A percentile compares a stretch with the other conserved stretches of the same genome.
Conservation (phyloP, 495 filamentous ascomycete genomes). For the Ramalina peruviana region DNA sequence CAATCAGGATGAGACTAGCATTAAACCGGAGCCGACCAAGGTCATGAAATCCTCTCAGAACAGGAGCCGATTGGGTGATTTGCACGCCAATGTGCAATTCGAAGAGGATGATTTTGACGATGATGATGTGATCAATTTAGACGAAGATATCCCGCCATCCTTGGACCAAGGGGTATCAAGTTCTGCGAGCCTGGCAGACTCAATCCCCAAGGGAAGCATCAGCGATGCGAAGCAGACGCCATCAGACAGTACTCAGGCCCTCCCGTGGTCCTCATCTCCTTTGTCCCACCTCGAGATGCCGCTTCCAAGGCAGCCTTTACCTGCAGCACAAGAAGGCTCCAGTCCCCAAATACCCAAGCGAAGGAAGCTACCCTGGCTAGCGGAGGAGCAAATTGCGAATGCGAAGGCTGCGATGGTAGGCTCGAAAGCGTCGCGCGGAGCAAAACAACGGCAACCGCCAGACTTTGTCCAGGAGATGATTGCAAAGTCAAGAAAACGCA, state of each 20-base stretch:
- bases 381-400: conserved; percentile 21
- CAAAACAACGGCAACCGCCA: conserved; percentile 8
- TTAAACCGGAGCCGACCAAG: not conserved
- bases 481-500: not conserved
- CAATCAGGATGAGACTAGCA: conserved; percentile 2
- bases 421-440: conserved; percentile 20
- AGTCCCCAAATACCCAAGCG: conserved; percentile 31
- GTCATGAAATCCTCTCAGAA: conserved; percentile 3
- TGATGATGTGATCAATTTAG: conserved; percentile 34
- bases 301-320: not conserved
- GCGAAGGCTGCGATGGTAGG: conserved; percentile 20
- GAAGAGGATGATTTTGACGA: conserved; percentile 44
- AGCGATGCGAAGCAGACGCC: not conserved
- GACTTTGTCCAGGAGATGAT: not conserved
- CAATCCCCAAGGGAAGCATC: not conserved
- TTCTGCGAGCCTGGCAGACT: not conserved
- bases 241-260: conserved; percentile 7
- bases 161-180: not conserved
- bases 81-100: conserved; percentile 29
- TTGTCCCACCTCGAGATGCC: conserved; percentile 12
- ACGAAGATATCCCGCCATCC: conserved; percentile 5
- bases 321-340: conserved; percentile 12
- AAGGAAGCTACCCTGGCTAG: conserved; percentile 42
- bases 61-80: conserved; percentile 8
- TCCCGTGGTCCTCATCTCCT: conserved; percentile 24